Evolutionary conservation across 768 basidiomycete species (phyloP).

Genomic region (Calocybe cyanea): DNA sequence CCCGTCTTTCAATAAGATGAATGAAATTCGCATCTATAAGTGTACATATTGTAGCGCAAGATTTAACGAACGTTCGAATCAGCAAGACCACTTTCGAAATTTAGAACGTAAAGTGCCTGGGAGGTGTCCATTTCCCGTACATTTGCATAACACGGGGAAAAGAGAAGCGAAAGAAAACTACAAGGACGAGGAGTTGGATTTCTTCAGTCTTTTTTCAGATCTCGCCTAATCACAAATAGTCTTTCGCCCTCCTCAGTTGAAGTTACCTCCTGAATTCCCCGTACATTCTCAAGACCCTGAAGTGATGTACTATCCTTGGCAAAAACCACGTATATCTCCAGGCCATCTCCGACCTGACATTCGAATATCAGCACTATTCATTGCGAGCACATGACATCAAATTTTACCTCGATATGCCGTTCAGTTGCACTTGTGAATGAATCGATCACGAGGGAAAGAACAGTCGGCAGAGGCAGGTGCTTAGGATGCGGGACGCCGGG

Average conservation of each 20-base stretch:
- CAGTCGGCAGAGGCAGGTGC: conserved; percentile 77
- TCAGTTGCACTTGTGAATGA: conserved; percentile 97
- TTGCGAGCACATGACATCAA: conserved; percentile 10
- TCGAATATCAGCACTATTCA: conserved; percentile 10
- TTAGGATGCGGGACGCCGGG: conserved; percentile 70
- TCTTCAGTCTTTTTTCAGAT: conserved; percentile 77
- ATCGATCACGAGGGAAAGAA: conserved; percentile 87
- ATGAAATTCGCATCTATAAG: no score
- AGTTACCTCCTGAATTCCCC: conserved; percentile 62
- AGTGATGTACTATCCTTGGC: conserved; percentile 57
- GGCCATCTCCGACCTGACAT: conserved; percentile 84
- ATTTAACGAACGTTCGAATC: no score
- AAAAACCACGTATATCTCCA: conserved; percentile 88
- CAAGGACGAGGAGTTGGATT: conserved; percentile 3
- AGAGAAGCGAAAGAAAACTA: conserved; percentile 4
- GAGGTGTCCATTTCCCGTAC: conserved; percentile 15
- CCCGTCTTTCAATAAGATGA: no score
- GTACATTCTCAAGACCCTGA: conserved; percentile 52
- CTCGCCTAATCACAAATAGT: conserved; percentile 70
- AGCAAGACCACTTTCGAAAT: no score
- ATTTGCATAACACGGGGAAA: conserved; percentile 2
- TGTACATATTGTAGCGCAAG: no score
- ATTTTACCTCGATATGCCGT: conserved; percentile 88
- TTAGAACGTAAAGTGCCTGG: conserved; percentile 9
- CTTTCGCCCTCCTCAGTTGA: conserved; percentile 63